A percentile compares a stretch with the other conserved stretches of the same genome.
Evolutionary conservation across 2,329 filamentous ascomycete species (phyloP).

Genomic region (Helotiales sp.): DNA sequence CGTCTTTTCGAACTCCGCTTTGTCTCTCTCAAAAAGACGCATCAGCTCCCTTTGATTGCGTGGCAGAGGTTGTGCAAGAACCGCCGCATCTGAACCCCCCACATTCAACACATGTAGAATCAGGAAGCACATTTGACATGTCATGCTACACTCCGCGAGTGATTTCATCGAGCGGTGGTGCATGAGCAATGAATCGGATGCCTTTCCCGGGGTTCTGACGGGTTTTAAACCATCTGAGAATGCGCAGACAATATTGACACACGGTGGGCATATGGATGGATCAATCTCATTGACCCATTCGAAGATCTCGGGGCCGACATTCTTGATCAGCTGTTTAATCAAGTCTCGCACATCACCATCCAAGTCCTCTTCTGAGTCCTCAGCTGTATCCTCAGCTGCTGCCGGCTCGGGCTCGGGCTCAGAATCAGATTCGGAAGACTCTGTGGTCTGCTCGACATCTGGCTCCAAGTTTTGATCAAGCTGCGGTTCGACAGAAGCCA

Average conservation of each 20-base stretch:
- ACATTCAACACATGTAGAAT: not conserved
- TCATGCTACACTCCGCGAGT: not conserved
- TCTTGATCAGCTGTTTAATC: not conserved
- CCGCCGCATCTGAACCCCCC: not conserved
- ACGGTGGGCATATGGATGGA: not conserved
- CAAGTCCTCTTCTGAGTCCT: not conserved
- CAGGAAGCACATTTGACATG: not conserved
- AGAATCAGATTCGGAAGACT: not conserved
- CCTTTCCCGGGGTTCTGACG: not conserved
- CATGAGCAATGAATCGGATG: not conserved
- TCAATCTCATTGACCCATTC: not conserved
- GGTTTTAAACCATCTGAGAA: not conserved
- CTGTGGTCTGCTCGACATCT: not conserved
- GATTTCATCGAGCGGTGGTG: not conserved
- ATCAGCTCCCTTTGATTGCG: not conserved
- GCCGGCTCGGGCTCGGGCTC: not conserved
- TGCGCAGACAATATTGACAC: constrained; percentile 1
- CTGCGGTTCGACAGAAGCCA: too few relatives aligned
- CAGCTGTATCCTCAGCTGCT: too few relatives aligned
- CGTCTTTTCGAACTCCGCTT: not conserved
- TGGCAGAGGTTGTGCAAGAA: not conserved
- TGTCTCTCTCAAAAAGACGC: not conserved
- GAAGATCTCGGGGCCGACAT: not conserved
- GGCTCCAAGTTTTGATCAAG: too few relatives aligned
- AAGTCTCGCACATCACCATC: not conserved